Evolutionary conservation across 208 protist species (phyloP).

Genomic region (Leishmania arabica): DNA sequence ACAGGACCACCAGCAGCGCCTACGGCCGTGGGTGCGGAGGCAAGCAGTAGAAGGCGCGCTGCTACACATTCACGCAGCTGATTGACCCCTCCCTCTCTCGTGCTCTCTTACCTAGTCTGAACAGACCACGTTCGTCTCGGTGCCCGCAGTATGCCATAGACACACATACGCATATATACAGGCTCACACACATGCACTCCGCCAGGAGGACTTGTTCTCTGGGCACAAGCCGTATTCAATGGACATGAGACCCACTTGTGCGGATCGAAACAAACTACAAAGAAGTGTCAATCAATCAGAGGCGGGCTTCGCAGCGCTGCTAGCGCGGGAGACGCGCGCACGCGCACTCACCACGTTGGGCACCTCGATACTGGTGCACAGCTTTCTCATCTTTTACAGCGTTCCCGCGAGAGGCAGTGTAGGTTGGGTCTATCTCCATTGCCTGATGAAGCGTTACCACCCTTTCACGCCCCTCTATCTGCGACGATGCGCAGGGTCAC

Average conservation of each 20-base stretch:
- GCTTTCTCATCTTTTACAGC: neutral
- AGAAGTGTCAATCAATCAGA: neutral
- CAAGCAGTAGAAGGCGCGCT: neutral
- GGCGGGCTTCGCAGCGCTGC: neutral
- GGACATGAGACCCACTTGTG: neutral
- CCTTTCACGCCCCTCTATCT: neutral
- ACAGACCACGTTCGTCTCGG: neutral
- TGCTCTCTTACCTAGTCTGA: neutral
- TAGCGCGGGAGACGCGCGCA: neutral
- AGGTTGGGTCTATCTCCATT: neutral
- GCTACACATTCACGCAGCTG: neutral
- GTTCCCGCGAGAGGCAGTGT: neutral
- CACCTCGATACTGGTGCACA: neutral
- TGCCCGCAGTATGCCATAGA: neutral
- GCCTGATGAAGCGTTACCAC: neutral
- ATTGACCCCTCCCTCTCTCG: neutral
- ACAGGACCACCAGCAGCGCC: slow-evolving; percentile 9
- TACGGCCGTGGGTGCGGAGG: slow-evolving; percentile 7
- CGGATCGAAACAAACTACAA: neutral
- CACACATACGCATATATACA: neutral
- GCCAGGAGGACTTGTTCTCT: neutral
- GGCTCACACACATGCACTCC: neutral
- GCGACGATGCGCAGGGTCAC: neutral
- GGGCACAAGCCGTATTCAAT: neutral
- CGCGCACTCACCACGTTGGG: neutral